These are phyloP conservation scores for Pulveroboletus sp. DNA, from an alignment of 768 basidiomycete genomes.

Conservation along the genomic window DNA sequence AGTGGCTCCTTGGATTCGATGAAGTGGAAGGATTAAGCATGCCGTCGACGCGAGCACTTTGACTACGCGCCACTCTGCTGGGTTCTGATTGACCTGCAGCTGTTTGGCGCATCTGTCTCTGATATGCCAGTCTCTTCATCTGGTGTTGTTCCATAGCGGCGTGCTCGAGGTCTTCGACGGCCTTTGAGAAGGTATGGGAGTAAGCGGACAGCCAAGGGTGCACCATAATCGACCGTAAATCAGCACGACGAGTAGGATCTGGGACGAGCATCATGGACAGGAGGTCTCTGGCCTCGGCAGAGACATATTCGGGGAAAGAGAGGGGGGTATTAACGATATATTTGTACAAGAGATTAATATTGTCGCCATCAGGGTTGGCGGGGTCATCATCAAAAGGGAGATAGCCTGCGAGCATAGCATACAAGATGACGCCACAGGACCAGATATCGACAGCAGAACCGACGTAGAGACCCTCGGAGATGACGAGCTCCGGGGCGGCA, in stretches of 20 bases:
- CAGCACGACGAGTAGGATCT: conserved; percentile 77
- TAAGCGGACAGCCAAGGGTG: conserved; percentile 78
- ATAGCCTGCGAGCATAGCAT: conserved; percentile 95
- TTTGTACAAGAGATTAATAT: conserved; percentile 97
- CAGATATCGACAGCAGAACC: conserved; percentile 98
- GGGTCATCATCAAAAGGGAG: conserved; percentile 99
- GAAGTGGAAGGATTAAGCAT: conserved; percentile 31
- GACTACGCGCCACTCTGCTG: conserved; percentile 40
- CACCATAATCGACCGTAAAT: conserved; percentile 72
- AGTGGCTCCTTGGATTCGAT: conserved; percentile 37
- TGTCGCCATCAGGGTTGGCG: conserved; percentile 96
- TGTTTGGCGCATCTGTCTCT: conserved; percentile 68
- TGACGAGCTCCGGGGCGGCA: conserved; percentile 96
- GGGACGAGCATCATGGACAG: conserved; percentile 92
- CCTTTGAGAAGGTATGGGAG: conserved; percentile 52
- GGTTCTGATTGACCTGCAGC: conserved; percentile 33
- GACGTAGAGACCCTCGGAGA: conserved; percentile 94
- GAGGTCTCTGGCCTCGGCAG: conserved; percentile 75
- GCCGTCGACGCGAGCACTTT: conserved; percentile 54
- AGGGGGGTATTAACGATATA: conserved; percentile 98
- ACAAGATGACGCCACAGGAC: conserved; percentile 93
- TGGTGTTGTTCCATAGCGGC: conserved; percentile 82
- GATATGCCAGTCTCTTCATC: conserved; percentile 76
- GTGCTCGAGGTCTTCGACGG: conserved; percentile 74
- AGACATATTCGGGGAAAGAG: conserved; percentile 95